Percentiles rank a stretch among this genome's conserved stretches.
phyloP scores from a whole-genome alignment of 129 eudicot genomes.

The Silybum marianum region DNA sequence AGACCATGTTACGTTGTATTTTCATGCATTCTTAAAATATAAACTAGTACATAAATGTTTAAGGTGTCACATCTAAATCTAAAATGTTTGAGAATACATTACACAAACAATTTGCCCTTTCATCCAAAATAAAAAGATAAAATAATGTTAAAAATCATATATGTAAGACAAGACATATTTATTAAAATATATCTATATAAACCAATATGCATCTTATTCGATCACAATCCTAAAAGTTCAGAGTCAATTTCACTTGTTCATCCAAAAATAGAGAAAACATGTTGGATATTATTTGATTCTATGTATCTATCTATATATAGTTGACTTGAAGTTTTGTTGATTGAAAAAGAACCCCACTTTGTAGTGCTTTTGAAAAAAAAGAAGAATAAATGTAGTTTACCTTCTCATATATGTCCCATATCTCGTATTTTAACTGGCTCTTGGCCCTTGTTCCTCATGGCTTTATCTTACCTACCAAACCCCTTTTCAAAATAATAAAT shows the following conservation, averaged over 20 bases:
- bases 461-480: not conserved
- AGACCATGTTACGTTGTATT: not conserved
- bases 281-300: constrained; percentile 10
- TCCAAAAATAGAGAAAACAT: not conserved
- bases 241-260: not conserved
- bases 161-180: not conserved
- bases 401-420: not conserved
- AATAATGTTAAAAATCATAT: not conserved
- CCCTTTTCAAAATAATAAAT: not conserved
- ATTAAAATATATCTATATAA: not conserved
- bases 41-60: not conserved
- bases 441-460: not conserved
- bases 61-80: not conserved
- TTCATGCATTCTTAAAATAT: not conserved
- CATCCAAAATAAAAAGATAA: not conserved
- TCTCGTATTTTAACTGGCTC: not conserved
- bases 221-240: not conserved
- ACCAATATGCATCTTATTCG: not conserved
- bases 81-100: not conserved
- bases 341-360: not conserved
- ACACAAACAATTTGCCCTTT: not conserved
- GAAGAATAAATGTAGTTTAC: not conserved
- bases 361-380: not conserved
- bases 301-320: not conserved
- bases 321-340: not conserved